A percentile compares a stretch with the other conserved stretches of the same genome.
These are phyloP conservation scores for Geotrichum europaeum DNA, from an alignment of 1,139 yeast genomes.

Conservation along the genomic window DNA sequence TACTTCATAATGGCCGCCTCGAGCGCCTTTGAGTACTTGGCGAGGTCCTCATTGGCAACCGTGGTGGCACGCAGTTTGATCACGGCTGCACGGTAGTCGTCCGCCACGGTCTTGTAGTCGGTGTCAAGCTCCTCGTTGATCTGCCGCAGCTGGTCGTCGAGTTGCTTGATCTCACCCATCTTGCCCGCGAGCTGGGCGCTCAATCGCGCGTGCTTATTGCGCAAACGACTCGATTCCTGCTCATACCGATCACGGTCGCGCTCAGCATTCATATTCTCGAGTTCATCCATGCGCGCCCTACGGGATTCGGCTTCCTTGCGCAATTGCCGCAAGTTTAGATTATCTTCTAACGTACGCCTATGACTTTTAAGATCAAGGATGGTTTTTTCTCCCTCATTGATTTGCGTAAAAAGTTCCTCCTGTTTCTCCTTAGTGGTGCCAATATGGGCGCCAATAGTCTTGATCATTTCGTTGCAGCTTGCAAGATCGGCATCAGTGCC, in stretches of 20 bases:
- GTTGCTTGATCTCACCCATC: conserved; percentile 78
- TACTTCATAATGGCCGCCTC: conserved; percentile 93
- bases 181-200: conserved; percentile 70
- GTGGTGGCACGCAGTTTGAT: conserved; percentile 70
- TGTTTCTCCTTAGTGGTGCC: conserved; percentile 22
- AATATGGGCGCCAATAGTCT: conserved; percentile 14
- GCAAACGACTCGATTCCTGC: conserved; percentile 47
- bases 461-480: conserved; percentile 19
- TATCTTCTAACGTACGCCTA: conserved; percentile 50
- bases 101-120: conserved; percentile 66
- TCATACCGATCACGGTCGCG: conserved; percentile 59
- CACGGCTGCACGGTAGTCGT: conserved; percentile 62
- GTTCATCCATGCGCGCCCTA: conserved; percentile 33
- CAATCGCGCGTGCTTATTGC: conserved; percentile 50
- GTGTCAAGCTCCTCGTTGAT: conserved; percentile 53
- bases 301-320: conserved; percentile 32
- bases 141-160: conserved; percentile 62
- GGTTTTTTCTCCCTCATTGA: conserved; percentile 34
- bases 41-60: conserved; percentile 78
- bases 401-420: conserved; percentile 17
- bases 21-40: conserved; percentile 74
- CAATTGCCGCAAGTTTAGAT: conserved; percentile 46
- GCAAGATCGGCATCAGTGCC: conserved; percentile 13
- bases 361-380: conserved; percentile 47
- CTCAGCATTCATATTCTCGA: conserved; percentile 60